phyloP scores from a whole-genome alignment of 495 filamentous ascomycete species.

The Lophium mytilinum region DNA sequence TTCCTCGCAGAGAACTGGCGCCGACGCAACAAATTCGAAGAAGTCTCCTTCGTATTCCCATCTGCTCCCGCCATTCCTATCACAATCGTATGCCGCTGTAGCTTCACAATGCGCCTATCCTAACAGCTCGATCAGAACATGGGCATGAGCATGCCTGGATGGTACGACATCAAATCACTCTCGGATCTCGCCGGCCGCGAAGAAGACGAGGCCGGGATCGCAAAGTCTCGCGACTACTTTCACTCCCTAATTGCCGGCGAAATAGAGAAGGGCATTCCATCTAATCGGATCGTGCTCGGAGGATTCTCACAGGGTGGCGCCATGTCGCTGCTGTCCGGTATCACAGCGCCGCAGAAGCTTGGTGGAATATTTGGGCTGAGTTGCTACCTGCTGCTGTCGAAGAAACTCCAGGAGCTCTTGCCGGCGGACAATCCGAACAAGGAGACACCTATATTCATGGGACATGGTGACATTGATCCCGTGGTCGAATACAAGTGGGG shows the following conservation, averaged over 20 bases:
- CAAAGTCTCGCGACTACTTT: constrained; percentile 64
- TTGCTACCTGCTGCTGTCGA: constrained; percentile 67
- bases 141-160: constrained; percentile 80
- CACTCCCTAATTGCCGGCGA: constrained; percentile 74
- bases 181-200: constrained; percentile 23
- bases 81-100: constrained; percentile 54
- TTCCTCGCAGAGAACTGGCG: constrained; percentile 84
- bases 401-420: constrained; percentile 59
- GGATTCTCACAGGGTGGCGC: constrained; percentile 58
- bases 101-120: background rate
- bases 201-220: constrained; percentile 73
- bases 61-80: constrained; percentile 89
- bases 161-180: constrained; percentile 76
- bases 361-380: constrained; percentile 84
- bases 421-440: constrained; percentile 62
- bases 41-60: constrained; percentile 88
- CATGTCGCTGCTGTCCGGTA: constrained; percentile 54
- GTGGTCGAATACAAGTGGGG: constrained; percentile 66
- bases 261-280: constrained; percentile 72
- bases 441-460: constrained; percentile 79
- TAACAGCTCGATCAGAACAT: constrained; percentile 47
- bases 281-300: constrained; percentile 78
- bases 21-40: constrained; percentile 69
- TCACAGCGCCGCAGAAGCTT: constrained; percentile 66
- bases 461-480: constrained; percentile 66